phyloP scores from a whole-genome alignment of 176 grass and related monocot species.

The Phyllostachys edulis region DNA sequence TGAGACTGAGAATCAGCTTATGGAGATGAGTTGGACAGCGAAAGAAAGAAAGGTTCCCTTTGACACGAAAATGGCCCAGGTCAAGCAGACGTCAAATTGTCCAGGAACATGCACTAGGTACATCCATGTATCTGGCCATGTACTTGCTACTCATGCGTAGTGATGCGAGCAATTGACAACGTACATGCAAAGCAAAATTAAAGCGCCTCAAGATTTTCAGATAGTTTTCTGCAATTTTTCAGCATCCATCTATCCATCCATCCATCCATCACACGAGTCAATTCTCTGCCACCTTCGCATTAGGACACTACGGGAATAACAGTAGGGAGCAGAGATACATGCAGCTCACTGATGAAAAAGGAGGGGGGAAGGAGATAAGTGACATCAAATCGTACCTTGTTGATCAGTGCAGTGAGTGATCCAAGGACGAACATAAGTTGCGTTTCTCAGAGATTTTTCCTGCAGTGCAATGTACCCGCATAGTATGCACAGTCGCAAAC shows the following conservation, averaged over 20 bases:
- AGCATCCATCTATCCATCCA: neutral
- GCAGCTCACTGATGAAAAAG: slow-evolving; percentile 30
- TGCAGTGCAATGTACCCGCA: slow-evolving; percentile 18
- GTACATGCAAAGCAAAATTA: neutral
- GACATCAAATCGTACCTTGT: slow-evolving; percentile 29
- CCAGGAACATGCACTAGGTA: slow-evolving; percentile 34
- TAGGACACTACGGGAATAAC: neutral
- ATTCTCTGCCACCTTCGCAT: neutral
- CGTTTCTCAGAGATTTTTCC: neutral
- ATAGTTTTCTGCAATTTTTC: neutral
- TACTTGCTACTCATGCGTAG: neutral
- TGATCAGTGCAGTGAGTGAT: slow-evolving; percentile 36
- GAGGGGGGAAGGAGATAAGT: neutral
- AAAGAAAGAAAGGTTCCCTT: slow-evolving; percentile 21
- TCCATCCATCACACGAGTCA: slow-evolving; percentile 25
- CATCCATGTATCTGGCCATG: slow-evolving; percentile 42
- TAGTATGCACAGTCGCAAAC: neutral
- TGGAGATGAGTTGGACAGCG: slow-evolving; percentile 15
- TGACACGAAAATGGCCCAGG: neutral
- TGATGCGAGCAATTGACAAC: neutral
- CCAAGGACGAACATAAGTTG: slow-evolving; percentile 16
- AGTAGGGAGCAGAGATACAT: neutral
- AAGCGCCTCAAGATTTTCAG: neutral
- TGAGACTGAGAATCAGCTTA: slow-evolving; percentile 24
- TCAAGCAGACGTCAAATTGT: neutral